Evolutionary conservation across 306 rosid genomes (phyloP), one percentile per base, ranked within the genome.

Genomic region (Prunus mume): DNA sequence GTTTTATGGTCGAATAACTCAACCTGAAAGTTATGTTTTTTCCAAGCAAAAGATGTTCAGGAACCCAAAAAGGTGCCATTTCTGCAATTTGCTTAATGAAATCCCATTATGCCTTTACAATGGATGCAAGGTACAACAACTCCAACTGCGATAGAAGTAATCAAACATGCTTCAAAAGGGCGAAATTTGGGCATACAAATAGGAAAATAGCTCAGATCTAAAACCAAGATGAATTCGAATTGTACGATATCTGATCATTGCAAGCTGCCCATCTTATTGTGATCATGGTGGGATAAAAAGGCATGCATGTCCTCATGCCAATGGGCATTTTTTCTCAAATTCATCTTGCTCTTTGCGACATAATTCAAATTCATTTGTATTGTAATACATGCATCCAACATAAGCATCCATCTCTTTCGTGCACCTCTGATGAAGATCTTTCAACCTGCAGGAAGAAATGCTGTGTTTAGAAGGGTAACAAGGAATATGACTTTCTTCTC

Each of bases 341-440:
- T 82, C 89, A 80, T 90, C 71, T 84, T 95, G 97, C 96, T 92
- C 92, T 89, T 90, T 92, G 86, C 97, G 98, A 79, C 98, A 95
- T 56, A 92, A 79, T 78, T 96, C 99, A 22, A 92, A 96, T 79
- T 96, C 99, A 50, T 92, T 96, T 27, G 99, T 96, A 61, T 89
- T 82, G 86, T 95, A 92, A 84, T 95, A 95, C 97, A 95, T 87
- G 92, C 99, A 95, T 43, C 97, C 97, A 1, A 87, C 97, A 27
- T 88, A 95, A 0, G 66, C 89, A 71, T 92, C 93, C 99, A 96
- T 92, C 93, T 96, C 98, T 57, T 87, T 92, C 0, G 99, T 91
- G 90, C 99, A 96, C 78, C 82, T 88, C 62, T 86, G 93, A 78
- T 89, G 99, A 60, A 92, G 86, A 90, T 96, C 99, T 89, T 71